Percentiles rank a stretch among this genome's conserved stretches.
Evolutionary conservation across 1,284 basidiomycete species (phyloP).

Genomic region (Puccinia triticina): DNA sequence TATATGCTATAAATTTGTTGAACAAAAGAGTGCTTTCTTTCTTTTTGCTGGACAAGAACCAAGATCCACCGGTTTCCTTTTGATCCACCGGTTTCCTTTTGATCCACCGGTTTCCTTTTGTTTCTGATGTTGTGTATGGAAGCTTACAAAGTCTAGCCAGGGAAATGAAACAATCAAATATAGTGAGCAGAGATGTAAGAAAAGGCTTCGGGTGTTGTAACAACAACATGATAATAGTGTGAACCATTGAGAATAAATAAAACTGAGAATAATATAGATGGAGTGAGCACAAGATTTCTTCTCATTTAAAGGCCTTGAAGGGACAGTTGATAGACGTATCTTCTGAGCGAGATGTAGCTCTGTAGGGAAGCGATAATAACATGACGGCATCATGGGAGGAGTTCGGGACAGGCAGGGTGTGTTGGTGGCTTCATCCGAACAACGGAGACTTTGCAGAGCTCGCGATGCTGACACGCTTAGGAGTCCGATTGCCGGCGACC

Average conservation of each 20-base stretch:
- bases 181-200: not conserved
- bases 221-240: not conserved
- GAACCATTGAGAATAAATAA: not conserved
- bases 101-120: no score
- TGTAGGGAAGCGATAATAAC: not conserved
- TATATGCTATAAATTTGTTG: no score
- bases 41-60: no score
- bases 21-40: no score
- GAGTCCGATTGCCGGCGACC: not conserved
- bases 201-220: not conserved
- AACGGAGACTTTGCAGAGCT: slow-evolving; percentile 8
- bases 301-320: no score
- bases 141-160: not conserved
- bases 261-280: not conserved
- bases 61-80: no score
- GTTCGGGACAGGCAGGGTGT: not conserved
- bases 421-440: not conserved
- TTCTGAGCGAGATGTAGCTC: no score
- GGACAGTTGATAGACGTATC: no score
- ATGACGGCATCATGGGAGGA: not conserved
- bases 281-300: no score
- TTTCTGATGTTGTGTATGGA: not conserved
- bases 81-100: no score
- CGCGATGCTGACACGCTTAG: slow-evolving; percentile 27
- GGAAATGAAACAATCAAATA: not conserved